Conservation (phyloP, 2,329 filamentous ascomycete genomes). For the Cordyceps tenuipes region DNA sequence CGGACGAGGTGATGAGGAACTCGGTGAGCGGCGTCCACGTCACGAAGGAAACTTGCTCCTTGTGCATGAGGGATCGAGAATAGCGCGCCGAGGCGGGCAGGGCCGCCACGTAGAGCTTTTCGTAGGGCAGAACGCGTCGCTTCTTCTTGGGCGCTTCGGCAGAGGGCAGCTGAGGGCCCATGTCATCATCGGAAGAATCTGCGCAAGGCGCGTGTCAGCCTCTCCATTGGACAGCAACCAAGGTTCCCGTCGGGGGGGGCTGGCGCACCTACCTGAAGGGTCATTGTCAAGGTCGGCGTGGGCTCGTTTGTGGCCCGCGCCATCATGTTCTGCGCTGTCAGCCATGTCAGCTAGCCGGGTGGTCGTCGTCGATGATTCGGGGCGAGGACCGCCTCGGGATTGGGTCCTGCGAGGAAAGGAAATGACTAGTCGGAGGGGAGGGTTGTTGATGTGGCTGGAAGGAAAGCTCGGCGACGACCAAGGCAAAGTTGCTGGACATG, state of each 20-base stretch:
- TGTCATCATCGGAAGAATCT: conserved; percentile 75
- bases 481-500: background rate
- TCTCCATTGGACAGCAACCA: background rate
- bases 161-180: conserved; percentile 84
- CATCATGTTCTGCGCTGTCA: conserved; percentile 24
- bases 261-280: conserved; percentile 34
- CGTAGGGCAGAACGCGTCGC: conserved; percentile 80
- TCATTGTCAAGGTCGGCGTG: conserved; percentile 46
- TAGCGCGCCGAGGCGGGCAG: conserved; percentile 76
- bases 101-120: conserved; percentile 89
- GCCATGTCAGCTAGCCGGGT: conserved; percentile 16
- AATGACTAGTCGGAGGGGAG: background rate
- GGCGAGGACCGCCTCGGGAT: background rate
- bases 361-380: background rate
- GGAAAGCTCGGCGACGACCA: background rate
- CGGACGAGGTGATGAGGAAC: conserved; percentile 87
- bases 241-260: conserved; percentile 28
- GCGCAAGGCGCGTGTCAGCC: background rate
- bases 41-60: conserved; percentile 82
- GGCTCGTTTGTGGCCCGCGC: conserved; percentile 37
- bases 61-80: conserved; percentile 96
- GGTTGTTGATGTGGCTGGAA: background rate
- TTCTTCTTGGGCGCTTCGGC: conserved; percentile 79
- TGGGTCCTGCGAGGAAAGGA: background rate
- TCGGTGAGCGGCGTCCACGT: conserved; percentile 87